Conservation (phyloP, 2,329 filamentous ascomycete species). For the Hysterium pulicare region DNA sequence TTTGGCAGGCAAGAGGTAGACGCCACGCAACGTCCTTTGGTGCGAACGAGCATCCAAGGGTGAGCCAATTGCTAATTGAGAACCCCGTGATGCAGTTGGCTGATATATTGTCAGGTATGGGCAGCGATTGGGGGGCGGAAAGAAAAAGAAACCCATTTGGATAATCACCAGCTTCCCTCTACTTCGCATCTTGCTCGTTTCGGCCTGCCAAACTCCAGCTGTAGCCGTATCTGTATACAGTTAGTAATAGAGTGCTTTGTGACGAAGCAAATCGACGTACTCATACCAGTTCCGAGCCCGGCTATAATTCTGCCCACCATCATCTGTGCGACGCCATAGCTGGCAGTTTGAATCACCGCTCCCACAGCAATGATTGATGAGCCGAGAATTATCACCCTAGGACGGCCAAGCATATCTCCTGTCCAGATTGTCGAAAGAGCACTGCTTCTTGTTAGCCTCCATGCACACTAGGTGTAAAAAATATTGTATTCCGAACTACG, state of each 20-base stretch:
- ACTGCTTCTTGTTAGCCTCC: too few relatives aligned
- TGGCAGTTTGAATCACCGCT: conserved; percentile 53
- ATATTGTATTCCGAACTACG: too few relatives aligned
- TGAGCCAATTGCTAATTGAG: conserved; percentile 43
- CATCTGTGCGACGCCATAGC: conserved; percentile 39
- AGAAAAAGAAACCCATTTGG: conserved; percentile 33
- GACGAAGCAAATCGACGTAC: conserved; percentile 16
- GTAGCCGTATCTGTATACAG: conserved; percentile 42
- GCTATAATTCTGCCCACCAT: conserved; percentile 47
- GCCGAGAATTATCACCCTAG: conserved; percentile 57
- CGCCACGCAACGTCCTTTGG: conserved; percentile 34
- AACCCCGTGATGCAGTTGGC: conserved; percentile 45
- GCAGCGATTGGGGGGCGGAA: neutral
- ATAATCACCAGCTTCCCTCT: conserved; percentile 47
- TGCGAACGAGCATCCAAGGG: conserved; percentile 42
- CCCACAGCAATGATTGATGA: conserved; percentile 53
- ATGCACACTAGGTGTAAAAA: too few relatives aligned
- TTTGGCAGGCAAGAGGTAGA: conserved; percentile 55
- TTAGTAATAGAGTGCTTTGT: too few relatives aligned
- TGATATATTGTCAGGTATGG: conserved; percentile 29
- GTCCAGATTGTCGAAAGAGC: conserved; percentile 43
- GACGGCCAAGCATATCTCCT: conserved; percentile 59
- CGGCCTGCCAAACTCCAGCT: conserved; percentile 47
- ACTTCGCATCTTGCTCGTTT: conserved; percentile 46
- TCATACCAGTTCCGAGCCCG: conserved; percentile 44